A percentile compares a stretch with the other conserved stretches of the same genome.
These are phyloP conservation scores for Pestalotiopsis sp. DNA, from an alignment of 2,329 filamentous ascomycete species.

Conservation along the genomic window DNA sequence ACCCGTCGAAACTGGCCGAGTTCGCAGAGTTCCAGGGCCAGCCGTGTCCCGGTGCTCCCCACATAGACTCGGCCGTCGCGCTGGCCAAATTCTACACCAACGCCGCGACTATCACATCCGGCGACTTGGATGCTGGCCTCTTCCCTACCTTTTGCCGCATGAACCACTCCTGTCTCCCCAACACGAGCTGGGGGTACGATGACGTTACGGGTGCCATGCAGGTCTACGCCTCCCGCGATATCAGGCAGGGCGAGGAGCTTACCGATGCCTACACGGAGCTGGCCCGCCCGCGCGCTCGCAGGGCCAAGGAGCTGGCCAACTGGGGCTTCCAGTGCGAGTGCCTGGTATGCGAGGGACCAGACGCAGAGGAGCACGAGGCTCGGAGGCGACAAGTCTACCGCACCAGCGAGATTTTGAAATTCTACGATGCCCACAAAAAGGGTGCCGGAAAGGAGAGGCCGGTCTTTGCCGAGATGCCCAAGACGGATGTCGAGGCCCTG, in stretches of 20 bases:
- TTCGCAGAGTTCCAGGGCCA: conserved; percentile 2
- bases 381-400: conserved; percentile 5
- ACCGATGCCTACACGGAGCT: conserved; percentile 7
- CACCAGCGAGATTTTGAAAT: background rate
- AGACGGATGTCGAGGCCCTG: conserved; percentile 2
- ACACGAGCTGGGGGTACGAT: conserved; percentile 7
- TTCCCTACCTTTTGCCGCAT: conserved; percentile 11
- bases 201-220: conserved; percentile 2
- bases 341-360: conserved; percentile 1
- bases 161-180: conserved; percentile 10
- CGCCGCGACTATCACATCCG: conserved; percentile 2
- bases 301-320: conserved; percentile 1
- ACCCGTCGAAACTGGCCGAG: conserved; percentile 3
- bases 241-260: conserved; percentile 3
- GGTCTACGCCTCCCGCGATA: conserved; percentile 9
- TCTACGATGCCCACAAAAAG: conserved; percentile 3
- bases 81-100: conserved; percentile 8
- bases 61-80: conserved; percentile 3
- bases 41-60: conserved; percentile 4
- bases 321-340: conserved; percentile 7
- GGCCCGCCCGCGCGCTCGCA: background rate
- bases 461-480: conserved; percentile 8
- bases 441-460: background rate
- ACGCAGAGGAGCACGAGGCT: background rate
- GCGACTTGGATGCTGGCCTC: conserved; percentile 8